These are phyloP conservation scores for Senna siamea DNA, from an alignment of 306 rosid species.

Conservation along the genomic window DNA sequence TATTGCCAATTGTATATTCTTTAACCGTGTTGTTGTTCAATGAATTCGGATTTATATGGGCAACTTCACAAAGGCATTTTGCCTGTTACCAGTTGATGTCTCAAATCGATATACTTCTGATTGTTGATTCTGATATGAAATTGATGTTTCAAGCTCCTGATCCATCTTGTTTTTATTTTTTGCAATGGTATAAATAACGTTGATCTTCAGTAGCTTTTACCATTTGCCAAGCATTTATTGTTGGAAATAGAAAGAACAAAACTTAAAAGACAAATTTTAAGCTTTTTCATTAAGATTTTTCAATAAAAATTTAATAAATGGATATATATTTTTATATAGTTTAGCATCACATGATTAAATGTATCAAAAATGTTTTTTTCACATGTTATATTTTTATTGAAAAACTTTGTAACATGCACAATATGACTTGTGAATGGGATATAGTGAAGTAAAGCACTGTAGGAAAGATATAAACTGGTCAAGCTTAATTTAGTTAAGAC, in stretches of 20 bases:
- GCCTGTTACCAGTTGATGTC: slow-evolving; percentile 37
- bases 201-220: slow-evolving; percentile 2
- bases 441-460: background rate
- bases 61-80: slow-evolving; percentile 46
- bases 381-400: no score
- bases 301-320: no score
- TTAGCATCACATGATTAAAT: no score
- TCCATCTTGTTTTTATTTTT: slow-evolving; percentile 10
- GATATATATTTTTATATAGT: no score
- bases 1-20: slow-evolving; percentile 68
- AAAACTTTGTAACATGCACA: no score
- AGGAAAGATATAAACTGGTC: background rate
- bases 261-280: no score
- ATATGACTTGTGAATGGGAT: background rate
- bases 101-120: slow-evolving; percentile 34
- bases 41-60: slow-evolving; percentile 45
- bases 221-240: background rate
- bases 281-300: no score
- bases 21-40: slow-evolving; percentile 43
- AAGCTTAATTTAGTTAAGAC: background rate
- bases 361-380: no score
- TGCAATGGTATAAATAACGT: background rate
- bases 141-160: slow-evolving; percentile 31
- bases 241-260: background rate
- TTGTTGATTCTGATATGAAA: slow-evolving; percentile 48